phyloP scores from a whole-genome alignment of 2,329 filamentous ascomycete species.

The Fusarium humuli region DNA sequence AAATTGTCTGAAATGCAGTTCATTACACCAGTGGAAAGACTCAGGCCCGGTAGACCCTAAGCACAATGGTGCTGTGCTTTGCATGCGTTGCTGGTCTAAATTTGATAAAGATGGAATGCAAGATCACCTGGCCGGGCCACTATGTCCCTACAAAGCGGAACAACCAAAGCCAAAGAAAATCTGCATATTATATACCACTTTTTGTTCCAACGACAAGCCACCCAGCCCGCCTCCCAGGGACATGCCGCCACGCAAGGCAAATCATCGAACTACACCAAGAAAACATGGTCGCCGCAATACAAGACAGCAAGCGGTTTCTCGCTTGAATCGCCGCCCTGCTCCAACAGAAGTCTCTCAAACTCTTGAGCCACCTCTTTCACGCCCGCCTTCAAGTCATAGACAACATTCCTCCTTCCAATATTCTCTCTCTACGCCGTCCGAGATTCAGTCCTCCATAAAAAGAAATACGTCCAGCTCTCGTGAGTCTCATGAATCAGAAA shows the following conservation, averaged over 20 bases:
- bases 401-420: background rate
- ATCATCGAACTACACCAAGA: background rate
- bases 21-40: conserved; percentile 27
- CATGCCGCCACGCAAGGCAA: conserved; percentile 3
- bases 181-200: conserved; percentile 34
- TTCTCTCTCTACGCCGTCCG: too few relatives aligned
- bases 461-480: background rate
- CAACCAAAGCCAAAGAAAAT: conserved; percentile 35
- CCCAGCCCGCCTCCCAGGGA: conserved; percentile 21
- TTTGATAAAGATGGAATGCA: conserved; percentile 33
- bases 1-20: conserved; percentile 26
- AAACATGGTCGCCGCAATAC: background rate
- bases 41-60: conserved; percentile 11
- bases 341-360: background rate
- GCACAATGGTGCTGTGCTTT: conserved; percentile 33
- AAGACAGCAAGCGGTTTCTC: conserved; percentile 11
- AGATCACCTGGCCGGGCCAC: conserved; percentile 25
- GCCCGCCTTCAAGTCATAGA: background rate
- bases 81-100: conserved; percentile 36
- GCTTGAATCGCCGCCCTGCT: background rate
- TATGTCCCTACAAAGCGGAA: conserved; percentile 33
- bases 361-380: background rate
- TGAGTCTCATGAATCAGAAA: background rate
- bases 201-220: conserved; percentile 22
- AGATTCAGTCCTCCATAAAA: background rate